Evolutionary conservation across 164 flowering plant genomes (phyloP), one percentile per base, ranked within the genome.

Genomic region (Vitis rupestris): DNA sequence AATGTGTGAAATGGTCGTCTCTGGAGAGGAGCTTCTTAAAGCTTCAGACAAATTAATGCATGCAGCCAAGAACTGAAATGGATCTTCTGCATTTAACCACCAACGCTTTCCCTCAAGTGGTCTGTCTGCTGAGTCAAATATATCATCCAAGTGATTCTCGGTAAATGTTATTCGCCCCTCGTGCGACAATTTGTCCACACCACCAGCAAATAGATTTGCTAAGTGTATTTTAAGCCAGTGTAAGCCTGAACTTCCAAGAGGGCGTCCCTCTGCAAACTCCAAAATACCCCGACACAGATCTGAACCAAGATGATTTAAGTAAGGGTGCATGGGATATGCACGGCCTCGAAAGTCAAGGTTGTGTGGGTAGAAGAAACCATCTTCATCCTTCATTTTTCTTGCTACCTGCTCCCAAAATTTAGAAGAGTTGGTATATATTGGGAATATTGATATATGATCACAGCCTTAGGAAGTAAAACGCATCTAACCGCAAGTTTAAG

Each of bases 311-410:
- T 96, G 99, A 76, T 96, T 96, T 61, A 96, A 77, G 75, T 96
- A 77, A 16, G 99, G 98, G 66, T 96, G 99, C 97, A 96, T 93
- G 64, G 99, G 99, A 74, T 96, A 96, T 66, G 99, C 98, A 78
- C 98, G 97, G 12, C 99, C 99, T 44, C 99, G 91, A 69, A 96
- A 96, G 78, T 96, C 99, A 71, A 96, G 83, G 79, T 89, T 96
- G 85, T 96, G 99, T 3, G 99, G 99, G 67, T 90, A 96, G 70
- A 79, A 91, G 75, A 96, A 96, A 15, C 98, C 97, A 50, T 84
- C 92, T 73, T 96, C 99, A 65, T 92, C 97, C 82, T 85, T 90
- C 92, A 96, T 85, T 76, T 87, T 91, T 37, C 92, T 81, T 10
- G 99, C 98, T 63, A 93, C 98, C 98, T 96, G 80, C 66, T 76